phyloP scores from a whole-genome alignment of 2,329 filamentous ascomycete genomes.

The Talaromyces sp. region DNA sequence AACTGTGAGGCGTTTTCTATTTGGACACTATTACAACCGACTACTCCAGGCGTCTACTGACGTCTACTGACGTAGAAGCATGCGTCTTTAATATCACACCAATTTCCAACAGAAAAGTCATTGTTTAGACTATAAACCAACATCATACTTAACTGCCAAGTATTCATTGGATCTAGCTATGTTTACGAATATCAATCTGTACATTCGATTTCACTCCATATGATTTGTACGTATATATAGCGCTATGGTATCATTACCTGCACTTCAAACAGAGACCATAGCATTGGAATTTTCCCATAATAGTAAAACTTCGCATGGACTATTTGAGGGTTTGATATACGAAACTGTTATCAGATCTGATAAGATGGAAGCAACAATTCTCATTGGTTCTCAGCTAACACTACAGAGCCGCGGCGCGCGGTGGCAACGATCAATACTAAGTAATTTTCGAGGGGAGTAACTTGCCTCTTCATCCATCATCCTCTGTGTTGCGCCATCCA shows the following conservation, averaged over 20 bases:
- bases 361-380: neutral
- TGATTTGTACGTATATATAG: no score
- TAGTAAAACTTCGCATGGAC: no score
- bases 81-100: neutral
- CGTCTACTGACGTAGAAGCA: neutral
- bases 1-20: neutral
- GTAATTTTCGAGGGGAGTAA: neutral
- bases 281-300: no score
- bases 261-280: no score
- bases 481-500: neutral
- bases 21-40: neutral
- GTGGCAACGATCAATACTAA: conserved; percentile 6
- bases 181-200: neutral
- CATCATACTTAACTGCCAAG: neutral
- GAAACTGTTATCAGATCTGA: conserved; percentile 7
- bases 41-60: no score
- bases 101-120: neutral
- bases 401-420: neutral
- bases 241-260: no score
- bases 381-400: neutral
- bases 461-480: neutral
- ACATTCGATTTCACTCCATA: neutral
- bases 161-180: neutral
- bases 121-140: neutral
- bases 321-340: no score